Percentiles rank a stretch among this genome's conserved stretches.
phyloP scores from a whole-genome alignment of 495 filamentous ascomycete species.

The Neurospora sp. region DNA sequence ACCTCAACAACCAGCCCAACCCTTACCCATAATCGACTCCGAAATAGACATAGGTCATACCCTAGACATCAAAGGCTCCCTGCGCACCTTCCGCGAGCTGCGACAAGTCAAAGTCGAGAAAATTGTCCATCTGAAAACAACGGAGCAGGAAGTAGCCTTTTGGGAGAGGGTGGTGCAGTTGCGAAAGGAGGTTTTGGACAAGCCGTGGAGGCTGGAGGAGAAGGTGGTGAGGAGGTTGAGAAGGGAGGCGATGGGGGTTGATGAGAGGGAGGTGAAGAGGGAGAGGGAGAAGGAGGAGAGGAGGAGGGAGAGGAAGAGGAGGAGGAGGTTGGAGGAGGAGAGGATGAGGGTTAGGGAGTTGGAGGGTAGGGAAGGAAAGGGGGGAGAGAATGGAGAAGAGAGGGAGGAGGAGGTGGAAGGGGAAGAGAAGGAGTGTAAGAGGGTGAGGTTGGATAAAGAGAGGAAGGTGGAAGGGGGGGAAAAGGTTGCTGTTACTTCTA shows the following conservation, averaged over 20 bases:
- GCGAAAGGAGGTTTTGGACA: conserved; percentile 49
- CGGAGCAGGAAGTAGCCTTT: conserved; percentile 69
- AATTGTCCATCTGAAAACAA: conserved; percentile 46
- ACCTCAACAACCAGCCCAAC: background rate
- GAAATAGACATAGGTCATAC: conserved; percentile 56
- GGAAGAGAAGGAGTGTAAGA: too few species aligned
- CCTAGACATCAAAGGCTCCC: conserved; percentile 67
- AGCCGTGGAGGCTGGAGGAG: conserved; percentile 55
- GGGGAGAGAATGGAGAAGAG: too few species aligned
- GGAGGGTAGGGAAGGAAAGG: too few species aligned
- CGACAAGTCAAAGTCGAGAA: conserved; percentile 65
- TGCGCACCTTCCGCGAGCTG: conserved; percentile 50
- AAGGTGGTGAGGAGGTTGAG: conserved; percentile 46
- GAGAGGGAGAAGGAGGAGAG: background rate
- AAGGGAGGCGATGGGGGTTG: conserved; percentile 34
- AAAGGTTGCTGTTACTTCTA: background rate
- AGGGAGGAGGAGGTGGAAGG: too few species aligned
- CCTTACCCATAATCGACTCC: conserved; percentile 3
- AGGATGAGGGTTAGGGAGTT: background rate
- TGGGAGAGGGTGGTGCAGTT: conserved; percentile 59
- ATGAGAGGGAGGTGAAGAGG: conserved; percentile 24
- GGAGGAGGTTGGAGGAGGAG: background rate
- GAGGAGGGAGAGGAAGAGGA: conserved; percentile 2
- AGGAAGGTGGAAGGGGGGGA: too few species aligned
- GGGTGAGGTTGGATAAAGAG: background rate